phyloP scores from a whole-genome alignment of 1,284 basidiomycete genomes.

The Irpex rosettiformis region DNA sequence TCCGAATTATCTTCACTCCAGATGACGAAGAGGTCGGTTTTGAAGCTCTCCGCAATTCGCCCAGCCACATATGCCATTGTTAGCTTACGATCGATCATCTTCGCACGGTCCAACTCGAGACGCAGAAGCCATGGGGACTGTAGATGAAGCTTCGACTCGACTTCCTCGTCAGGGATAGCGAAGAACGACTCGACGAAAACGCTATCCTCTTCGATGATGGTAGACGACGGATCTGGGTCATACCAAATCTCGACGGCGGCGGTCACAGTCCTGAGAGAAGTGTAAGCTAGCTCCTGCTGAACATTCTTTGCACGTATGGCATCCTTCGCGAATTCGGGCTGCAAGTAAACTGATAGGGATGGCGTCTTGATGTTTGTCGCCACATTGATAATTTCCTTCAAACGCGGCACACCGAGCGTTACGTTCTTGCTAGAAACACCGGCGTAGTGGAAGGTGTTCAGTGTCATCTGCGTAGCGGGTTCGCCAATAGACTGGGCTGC shows the following conservation, averaged over 20 bases:
- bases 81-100: slow-evolving; percentile 97
- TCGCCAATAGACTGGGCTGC: slow-evolving; percentile 99
- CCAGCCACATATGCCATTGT: slow-evolving; percentile 96
- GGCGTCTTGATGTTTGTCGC: slow-evolving; percentile 99
- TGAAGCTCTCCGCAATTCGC: slow-evolving; percentile 92
- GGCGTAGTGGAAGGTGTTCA: slow-evolving; percentile 98
- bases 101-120: slow-evolving; percentile 93
- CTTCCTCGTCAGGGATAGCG: slow-evolving; percentile 97
- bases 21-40: slow-evolving; percentile 96
- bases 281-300: slow-evolving; percentile 91
- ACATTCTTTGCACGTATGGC: slow-evolving; percentile 77
- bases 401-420: slow-evolving; percentile 94
- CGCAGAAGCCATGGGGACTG: slow-evolving; percentile 98
- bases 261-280: slow-evolving; percentile 92
- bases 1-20: slow-evolving; percentile 99
- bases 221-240: slow-evolving; percentile 90
- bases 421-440: slow-evolving; percentile 98
- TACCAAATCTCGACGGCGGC: slow-evolving; percentile 98
- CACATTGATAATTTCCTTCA: slow-evolving; percentile 99
- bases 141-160: slow-evolving; percentile 86
- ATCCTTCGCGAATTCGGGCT: slow-evolving; percentile 66
- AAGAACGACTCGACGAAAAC: slow-evolving; percentile 99
- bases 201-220: slow-evolving; percentile 94
- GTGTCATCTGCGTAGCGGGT: slow-evolving; percentile 98
- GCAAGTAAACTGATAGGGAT: slow-evolving; percentile 88